phyloP scores from a whole-genome alignment of 2,329 filamentous ascomycete genomes.

The Verticillium albo-atrum region DNA sequence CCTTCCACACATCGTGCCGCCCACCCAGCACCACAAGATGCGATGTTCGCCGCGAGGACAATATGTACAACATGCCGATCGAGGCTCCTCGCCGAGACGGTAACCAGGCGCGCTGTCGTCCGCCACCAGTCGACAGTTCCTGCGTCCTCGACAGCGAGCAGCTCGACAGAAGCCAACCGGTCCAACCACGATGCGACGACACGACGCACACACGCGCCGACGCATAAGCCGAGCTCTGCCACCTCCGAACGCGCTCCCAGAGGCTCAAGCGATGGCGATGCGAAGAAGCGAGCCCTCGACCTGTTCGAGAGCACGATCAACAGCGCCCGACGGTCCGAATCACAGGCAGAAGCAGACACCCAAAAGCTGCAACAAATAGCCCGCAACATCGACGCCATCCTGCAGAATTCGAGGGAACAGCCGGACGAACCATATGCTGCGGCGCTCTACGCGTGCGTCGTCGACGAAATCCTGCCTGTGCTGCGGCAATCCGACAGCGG shows the following conservation, averaged over 20 bases:
- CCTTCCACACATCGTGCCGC: background rate
- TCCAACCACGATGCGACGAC: background rate
- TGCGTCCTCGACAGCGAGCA: background rate
- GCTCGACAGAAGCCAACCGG: background rate
- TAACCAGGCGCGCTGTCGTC: background rate
- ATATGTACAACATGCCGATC: conserved; percentile 28
- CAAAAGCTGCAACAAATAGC: conserved; percentile 1
- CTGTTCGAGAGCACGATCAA: conserved; percentile 12
- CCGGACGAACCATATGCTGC: background rate
- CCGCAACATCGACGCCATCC: conserved; percentile 2
- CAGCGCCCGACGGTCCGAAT: background rate
- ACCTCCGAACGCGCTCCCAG: background rate
- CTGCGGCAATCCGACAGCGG: background rate
- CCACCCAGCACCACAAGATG: background rate
- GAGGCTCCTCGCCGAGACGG: conserved; percentile 6
- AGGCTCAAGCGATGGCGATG: background rate
- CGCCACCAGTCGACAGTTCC: conserved; percentile 8
- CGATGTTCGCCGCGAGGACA: conserved; percentile 29
- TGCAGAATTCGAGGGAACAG: background rate
- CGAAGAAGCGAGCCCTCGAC: conserved; percentile 6
- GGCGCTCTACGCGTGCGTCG: background rate
- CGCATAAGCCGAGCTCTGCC: background rate
- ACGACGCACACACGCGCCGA: background rate
- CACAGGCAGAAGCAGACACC: background rate
- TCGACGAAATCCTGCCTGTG: conserved; percentile 1